Evolutionary conservation across 352 stramenopile genomes (phyloP).

Genomic region (Pythium vanterpoolii): DNA sequence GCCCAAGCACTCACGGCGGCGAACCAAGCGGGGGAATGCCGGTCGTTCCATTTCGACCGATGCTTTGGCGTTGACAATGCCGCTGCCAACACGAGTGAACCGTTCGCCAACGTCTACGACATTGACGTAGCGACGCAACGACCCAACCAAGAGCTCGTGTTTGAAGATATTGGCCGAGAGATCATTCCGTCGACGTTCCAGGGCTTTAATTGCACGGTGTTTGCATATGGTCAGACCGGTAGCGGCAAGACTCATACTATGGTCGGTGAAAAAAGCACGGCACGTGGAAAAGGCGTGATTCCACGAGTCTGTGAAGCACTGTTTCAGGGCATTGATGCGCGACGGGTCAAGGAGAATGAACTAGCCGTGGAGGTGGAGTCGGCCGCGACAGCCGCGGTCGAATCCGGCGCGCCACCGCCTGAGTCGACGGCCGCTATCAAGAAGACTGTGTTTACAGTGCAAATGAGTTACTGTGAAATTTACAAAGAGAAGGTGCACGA

Average conservation of each 20-base stretch:
- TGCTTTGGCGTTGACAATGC: constrained; percentile 58
- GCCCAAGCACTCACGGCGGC: constrained; percentile 32
- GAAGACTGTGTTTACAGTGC: constrained; percentile 20
- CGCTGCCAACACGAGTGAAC: constrained; percentile 30
- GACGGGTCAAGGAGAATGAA: constrained; percentile 27
- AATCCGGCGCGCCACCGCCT: constrained; percentile 16
- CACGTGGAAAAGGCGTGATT: constrained; percentile 64
- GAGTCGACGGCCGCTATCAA: constrained; percentile 24
- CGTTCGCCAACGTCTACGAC: constrained; percentile 37
- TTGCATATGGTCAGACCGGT: constrained; percentile 80
- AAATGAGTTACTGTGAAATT: constrained; percentile 84
- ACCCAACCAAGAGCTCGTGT: constrained; percentile 71
- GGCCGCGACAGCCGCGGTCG: not conserved
- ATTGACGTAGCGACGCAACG: constrained; percentile 38
- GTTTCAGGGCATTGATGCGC: constrained; percentile 60
- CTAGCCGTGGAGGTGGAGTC: constrained; percentile 11
- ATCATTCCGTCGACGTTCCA: constrained; percentile 74
- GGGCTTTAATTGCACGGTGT: constrained; percentile 81
- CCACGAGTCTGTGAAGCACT: constrained; percentile 77
- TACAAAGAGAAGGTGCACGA: constrained; percentile 89
- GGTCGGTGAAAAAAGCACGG: constrained; percentile 61
- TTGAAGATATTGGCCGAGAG: constrained; percentile 68
- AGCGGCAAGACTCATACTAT: constrained; percentile 86
- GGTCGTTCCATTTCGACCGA: constrained; percentile 74
- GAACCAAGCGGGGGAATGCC: constrained; percentile 42